Evolutionary conservation across 2,329 filamentous ascomycete genomes (phyloP), one percentile per base, ranked within the genome.

Genomic region (Xylariaceae sp.): DNA sequence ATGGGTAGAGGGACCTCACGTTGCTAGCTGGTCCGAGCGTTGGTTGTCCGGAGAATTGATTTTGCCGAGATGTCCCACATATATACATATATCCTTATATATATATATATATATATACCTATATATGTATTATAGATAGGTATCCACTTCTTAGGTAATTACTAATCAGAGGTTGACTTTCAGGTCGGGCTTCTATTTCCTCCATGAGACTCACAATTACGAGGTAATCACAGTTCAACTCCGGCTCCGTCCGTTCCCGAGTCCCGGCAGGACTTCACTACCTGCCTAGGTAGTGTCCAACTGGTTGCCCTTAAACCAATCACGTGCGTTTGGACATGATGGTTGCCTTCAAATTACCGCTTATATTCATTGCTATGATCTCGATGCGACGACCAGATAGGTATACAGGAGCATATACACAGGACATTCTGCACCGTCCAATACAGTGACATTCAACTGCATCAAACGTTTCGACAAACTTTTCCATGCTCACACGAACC

Each of bases 41-140:
- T 35, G 2, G 31, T 60, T 53, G 47, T 56, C 49, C 59, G 62
- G 61, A 67, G 61, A 43, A 67, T 66, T 58, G 57, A 56, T 62
- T 66, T 65, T 34, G 49, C 64, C 64, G 64, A 44, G n/a, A 9
- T 7, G 29, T 4, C 47, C 35, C 32, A 48, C 32, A 39, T 2
- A 19, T 19, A 19, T 19, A 19, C 19, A 19, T 19, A 19, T 19
- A 19, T 19, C 19, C 19, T 19, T 19, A 19, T 19, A 19, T 19
- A 19, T 1, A 19, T 19, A 19, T 19, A 19, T 19, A 19, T 19
- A 19, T 19, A 19, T 19, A 19, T 19, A 19, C n/a, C n/a, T 19
- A 19, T 19, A 19, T 19, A 19, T 19, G 1, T 19, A 19, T 19
- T 19, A 19, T 19, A 19, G 19, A 19, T 19, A 19, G 19, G 19